Conservation (phyloP, 2,329 filamentous ascomycete genomes). For the Microdochium paspali region DNA sequence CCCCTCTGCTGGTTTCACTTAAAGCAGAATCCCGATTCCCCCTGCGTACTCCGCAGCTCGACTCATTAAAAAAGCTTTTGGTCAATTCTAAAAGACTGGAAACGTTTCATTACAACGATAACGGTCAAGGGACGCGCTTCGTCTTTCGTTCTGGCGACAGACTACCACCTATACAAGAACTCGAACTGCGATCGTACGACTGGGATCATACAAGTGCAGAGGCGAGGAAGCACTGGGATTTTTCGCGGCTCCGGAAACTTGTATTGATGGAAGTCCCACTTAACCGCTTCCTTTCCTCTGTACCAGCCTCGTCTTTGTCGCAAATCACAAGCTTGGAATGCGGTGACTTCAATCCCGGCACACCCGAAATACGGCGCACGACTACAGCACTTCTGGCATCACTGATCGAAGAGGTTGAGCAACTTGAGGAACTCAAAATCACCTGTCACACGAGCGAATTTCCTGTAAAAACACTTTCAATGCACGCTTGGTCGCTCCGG, state of each 20-base stretch:
- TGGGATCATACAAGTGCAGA: conserved; percentile 32
- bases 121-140: conserved; percentile 35
- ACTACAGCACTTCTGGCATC: conserved; percentile 27
- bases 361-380: conserved; percentile 24
- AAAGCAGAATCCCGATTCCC: conserved; percentile 20
- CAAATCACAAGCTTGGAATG: conserved; percentile 26
- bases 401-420: conserved; percentile 27
- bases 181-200: conserved; percentile 36
- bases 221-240: conserved; percentile 34
- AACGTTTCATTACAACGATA: conserved; percentile 31
- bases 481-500: conserved; percentile 26
- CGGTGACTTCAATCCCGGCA: conserved; percentile 35
- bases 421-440: conserved; percentile 27
- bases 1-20: conserved; percentile 27
- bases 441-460: conserved; percentile 31
- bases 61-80: conserved; percentile 32
- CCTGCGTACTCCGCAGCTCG: conserved; percentile 22
- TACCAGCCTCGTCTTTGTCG: conserved; percentile 25
- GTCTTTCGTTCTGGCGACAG: conserved; percentile 26
- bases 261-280: conserved; percentile 33
- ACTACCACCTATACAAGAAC: conserved; percentile 29
- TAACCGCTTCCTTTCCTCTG: conserved; percentile 31
- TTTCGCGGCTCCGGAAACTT: conserved; percentile 30
- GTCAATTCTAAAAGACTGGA: conserved; percentile 23
- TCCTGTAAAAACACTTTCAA: conserved; percentile 26